phyloP scores from a whole-genome alignment of 31 red algal genomes.

The Endocladia muricata region DNA sequence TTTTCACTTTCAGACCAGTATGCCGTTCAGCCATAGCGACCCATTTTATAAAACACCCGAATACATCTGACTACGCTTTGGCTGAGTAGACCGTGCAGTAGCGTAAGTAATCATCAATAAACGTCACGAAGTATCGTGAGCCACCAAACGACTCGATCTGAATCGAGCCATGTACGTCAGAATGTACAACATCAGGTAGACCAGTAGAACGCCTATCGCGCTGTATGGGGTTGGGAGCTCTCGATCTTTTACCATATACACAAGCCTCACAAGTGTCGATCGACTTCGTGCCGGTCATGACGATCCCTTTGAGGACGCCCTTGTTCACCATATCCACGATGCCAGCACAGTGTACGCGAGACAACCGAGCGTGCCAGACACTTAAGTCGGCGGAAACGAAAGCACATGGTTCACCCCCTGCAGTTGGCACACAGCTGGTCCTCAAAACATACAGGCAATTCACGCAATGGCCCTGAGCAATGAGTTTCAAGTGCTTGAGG shows the following conservation, averaged over 20 bases:
- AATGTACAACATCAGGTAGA: not conserved
- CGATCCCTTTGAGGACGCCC: not conserved
- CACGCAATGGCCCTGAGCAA: not conserved
- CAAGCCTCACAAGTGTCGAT: not conserved
- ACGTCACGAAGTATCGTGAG: too few species aligned
- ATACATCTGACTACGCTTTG: not conserved
- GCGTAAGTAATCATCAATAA: not conserved
- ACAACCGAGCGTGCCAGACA: not conserved
- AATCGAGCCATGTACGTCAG: too few species aligned
- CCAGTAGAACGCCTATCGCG: not conserved
- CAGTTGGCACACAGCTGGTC: not conserved
- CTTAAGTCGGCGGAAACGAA: not conserved
- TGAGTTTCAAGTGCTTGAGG: not conserved
- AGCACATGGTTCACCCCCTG: not conserved
- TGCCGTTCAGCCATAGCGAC: too few species aligned
- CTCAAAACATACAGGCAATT: not conserved
- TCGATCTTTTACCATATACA: not conserved
- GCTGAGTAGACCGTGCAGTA: not conserved
- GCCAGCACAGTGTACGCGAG: not conserved
- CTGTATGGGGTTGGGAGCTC: not conserved
- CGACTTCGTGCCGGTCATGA: not conserved
- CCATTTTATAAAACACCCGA: not conserved
- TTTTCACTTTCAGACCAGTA: not conserved
- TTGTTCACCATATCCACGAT: not conserved
- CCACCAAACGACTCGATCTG: too few species aligned